A percentile compares a stretch with the other conserved stretches of the same genome.
Evolutionary conservation across 208 protist genomes (phyloP).

Genomic region (Zelonia costaricensis): DNA sequence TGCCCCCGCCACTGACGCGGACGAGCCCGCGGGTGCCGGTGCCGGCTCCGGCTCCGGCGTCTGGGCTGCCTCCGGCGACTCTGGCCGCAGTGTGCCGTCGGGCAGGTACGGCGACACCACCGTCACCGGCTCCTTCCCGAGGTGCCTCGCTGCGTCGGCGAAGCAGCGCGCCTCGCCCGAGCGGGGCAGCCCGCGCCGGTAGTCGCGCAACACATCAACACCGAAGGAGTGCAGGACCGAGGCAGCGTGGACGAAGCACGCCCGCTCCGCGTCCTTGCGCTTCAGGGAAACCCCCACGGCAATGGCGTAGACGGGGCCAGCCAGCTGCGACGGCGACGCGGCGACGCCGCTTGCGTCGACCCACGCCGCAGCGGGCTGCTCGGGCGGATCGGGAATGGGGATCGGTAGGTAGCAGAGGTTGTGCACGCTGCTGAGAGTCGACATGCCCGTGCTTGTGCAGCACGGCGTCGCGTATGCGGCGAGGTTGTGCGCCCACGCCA

Average conservation of each 20-base stretch:
- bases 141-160: slow-evolving; percentile 8
- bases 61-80: too few relatives aligned
- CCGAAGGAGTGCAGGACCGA: slow-evolving; percentile 46
- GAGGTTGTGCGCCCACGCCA: neutral
- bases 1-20: slow-evolving; percentile 1
- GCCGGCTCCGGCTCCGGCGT: too few relatives aligned
- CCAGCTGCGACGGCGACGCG: neutral
- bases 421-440: neutral
- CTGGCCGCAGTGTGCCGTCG: slow-evolving; percentile 8
- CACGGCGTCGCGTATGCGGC: neutral
- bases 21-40: neutral
- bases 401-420: slow-evolving; percentile 16
- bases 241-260: slow-evolving; percentile 82
- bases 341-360: slow-evolving; percentile 3
- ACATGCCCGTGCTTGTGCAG: slow-evolving; percentile 1
- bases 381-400: neutral
- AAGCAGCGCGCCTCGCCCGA: slow-evolving; percentile 18
- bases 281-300: slow-evolving; percentile 77
- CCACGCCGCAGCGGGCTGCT: slow-evolving; percentile 5
- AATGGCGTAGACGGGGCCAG: slow-evolving; percentile 23
- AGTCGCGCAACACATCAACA: slow-evolving; percentile 54
- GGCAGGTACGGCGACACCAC: slow-evolving; percentile 9
- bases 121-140: slow-evolving; percentile 8
- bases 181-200: slow-evolving; percentile 50
- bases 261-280: slow-evolving; percentile 78